Evolutionary conservation across 1,284 basidiomycete species (phyloP).

Genomic region (Cutaneotrichosporon curvatum): DNA sequence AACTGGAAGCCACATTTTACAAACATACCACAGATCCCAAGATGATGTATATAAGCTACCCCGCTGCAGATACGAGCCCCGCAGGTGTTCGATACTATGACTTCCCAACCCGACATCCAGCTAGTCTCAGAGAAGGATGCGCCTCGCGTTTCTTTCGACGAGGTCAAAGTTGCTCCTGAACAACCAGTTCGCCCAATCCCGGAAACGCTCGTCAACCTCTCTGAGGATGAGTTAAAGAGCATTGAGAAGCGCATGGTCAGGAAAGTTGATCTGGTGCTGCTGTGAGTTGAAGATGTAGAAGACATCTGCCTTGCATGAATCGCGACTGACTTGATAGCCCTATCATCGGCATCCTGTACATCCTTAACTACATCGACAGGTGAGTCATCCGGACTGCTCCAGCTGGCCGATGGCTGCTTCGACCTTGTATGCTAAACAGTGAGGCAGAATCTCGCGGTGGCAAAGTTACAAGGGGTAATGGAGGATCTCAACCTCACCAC

Average conservation of each 20-base stretch:
- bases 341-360: constrained; percentile 6
- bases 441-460: constrained; percentile 19
- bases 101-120: too few relatives aligned
- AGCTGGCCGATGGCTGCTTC: neutral
- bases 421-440: constrained; percentile 18
- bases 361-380: constrained; percentile 12
- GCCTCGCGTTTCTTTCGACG: too few relatives aligned
- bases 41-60: too few relatives aligned
- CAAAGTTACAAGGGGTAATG: constrained; percentile 35
- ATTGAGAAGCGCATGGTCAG: constrained; percentile 23
- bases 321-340: neutral
- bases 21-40: too few relatives aligned
- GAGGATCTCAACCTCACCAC: constrained; percentile 27
- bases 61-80: too few relatives aligned
- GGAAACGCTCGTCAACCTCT: constrained; percentile 20
- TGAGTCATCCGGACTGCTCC: neutral
- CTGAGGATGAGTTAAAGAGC: constrained; percentile 22
- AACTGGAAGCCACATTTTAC: too few relatives aligned
- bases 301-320: neutral
- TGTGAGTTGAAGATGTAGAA: constrained; percentile 1
- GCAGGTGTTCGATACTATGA: too few relatives aligned
- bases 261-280: constrained; percentile 22
- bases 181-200: neutral
- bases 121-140: too few relatives aligned
- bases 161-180: too few relatives aligned